A percentile compares a stretch with the other conserved stretches of the same genome.
These are phyloP conservation scores for Populus davidiana DNA, from an alignment of 345 rosid species.

Conservation along the genomic window DNA sequence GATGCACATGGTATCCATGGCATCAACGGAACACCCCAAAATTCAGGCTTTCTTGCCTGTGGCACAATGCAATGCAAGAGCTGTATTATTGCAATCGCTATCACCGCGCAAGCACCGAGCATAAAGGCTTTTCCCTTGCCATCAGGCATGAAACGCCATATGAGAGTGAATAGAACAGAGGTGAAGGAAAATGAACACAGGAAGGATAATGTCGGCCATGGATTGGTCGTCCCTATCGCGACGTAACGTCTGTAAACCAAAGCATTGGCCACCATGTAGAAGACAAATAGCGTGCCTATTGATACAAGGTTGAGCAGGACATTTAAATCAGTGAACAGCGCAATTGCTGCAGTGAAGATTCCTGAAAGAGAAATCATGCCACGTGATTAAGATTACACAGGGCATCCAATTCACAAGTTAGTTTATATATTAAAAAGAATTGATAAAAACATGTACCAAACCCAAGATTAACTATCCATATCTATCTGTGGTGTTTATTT, in stretches of 20 bases:
- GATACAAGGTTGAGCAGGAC: slow-evolving; percentile 80
- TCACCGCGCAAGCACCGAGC: slow-evolving; percentile 42
- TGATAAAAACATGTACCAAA: background rate
- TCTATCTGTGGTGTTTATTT: no score
- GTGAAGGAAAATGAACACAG: slow-evolving; percentile 56
- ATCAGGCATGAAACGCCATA: slow-evolving; percentile 58
- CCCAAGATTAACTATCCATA: background rate
- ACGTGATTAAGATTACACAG: background rate
- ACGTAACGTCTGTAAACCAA: slow-evolving; percentile 78
- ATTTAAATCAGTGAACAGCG: slow-evolving; percentile 70
- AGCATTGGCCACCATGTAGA: slow-evolving; percentile 95
- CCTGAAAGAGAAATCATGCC: slow-evolving; percentile 43
- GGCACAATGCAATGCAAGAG: slow-evolving; percentile 55
- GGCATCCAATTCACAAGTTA: no score
- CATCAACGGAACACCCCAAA: slow-evolving; percentile 93
- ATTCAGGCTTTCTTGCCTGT: slow-evolving; percentile 65
- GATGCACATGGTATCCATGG: slow-evolving; percentile 85
- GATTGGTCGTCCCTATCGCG: slow-evolving; percentile 52
- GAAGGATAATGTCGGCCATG: slow-evolving; percentile 76
- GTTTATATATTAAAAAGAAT: no score
- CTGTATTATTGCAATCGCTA: slow-evolving; percentile 43
- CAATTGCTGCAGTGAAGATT: slow-evolving; percentile 70
- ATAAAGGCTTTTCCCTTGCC: slow-evolving; percentile 52
- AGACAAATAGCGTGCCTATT: slow-evolving; percentile 87
- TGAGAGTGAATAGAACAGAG: slow-evolving; percentile 57